Evolutionary conservation across 2,329 filamentous ascomycete genomes (phyloP), one percentile per base, ranked within the genome.

Genomic region (Colletotrichum sp.): DNA sequence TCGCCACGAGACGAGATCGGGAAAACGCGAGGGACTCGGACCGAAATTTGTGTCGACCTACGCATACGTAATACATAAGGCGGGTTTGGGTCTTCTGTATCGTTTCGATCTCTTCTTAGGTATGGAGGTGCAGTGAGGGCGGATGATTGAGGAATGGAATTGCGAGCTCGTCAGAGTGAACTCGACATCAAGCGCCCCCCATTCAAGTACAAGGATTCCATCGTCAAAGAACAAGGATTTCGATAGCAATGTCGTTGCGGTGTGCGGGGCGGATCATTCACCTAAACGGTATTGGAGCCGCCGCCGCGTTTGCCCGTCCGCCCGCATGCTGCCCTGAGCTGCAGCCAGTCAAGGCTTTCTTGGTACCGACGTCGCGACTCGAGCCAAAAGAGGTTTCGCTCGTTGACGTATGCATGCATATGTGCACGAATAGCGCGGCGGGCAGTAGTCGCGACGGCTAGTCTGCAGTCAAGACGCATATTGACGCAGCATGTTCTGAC

Each of bases 281-380:
- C 62, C 36, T 66, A 74, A 71, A 48, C 67, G 36, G 62, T 21
- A 18, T 62, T 10, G 55, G 28, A 56, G 30, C 61, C 52, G 36
- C 52, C 16, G 43, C 43, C 64, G 55, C 56, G 64, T 75, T 48
- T 48, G 38, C 38, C 38, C 38, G 38, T 10, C 38, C 38, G 38
- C 43, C 43, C 43, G 73, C 73, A 68, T 43, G 64, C 18, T 24
- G 26, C 32, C 18, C 36, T 43, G 38, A 8, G 38, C 38, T 48
- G 43, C 43, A 43, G 72, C 24, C 36, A 38, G 72, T 71, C 67
- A 66, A 71, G 61, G 55, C 61, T 62, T 75, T 52, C 24, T 66
- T 67, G 61, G 68, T 66, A 62, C 52, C 72, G 68, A 72, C 30
- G 64, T 75, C 73, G 73, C 73, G 73, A 75, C 73, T 75, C 72